These are phyloP conservation scores for Brassica rapa DNA, from an alignment of 345 rosid species.

Conservation along the genomic window DNA sequence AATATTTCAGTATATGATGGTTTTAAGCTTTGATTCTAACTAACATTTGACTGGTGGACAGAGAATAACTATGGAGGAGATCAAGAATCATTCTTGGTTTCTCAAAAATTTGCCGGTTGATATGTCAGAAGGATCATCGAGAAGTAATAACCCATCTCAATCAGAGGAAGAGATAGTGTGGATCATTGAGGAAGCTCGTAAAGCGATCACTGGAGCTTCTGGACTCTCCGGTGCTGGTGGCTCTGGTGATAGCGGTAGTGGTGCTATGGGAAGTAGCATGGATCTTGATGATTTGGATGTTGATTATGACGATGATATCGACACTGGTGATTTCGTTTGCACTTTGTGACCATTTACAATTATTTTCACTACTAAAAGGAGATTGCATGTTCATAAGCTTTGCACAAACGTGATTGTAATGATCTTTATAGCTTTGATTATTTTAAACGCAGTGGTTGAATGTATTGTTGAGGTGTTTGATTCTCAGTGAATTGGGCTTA, in stretches of 20 bases:
- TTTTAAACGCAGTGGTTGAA: neutral
- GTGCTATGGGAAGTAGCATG: slow-evolving; percentile 53
- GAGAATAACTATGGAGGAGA: slow-evolving; percentile 44
- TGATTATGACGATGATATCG: slow-evolving; percentile 46
- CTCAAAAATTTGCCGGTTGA: slow-evolving; percentile 65
- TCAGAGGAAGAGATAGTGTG: slow-evolving; percentile 55
- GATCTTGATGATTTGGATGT: slow-evolving; percentile 70
- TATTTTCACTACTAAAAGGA: neutral
- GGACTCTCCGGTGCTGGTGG: slow-evolving; percentile 32
- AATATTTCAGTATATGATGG: no score
- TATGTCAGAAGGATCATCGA: slow-evolving; percentile 58
- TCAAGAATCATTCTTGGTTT: slow-evolving; percentile 67
- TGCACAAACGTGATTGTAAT: neutral
- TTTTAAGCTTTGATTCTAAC: neutral
- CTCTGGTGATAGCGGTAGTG: slow-evolving; percentile 46
- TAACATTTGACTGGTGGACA: neutral
- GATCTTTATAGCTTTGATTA: neutral
- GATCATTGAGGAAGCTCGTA: slow-evolving; percentile 63
- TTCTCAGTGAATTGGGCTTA: neutral
- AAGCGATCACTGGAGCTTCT: slow-evolving; percentile 37
- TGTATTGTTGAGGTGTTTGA: neutral
- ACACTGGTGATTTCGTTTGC: slow-evolving; percentile 65
- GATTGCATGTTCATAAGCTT: neutral
- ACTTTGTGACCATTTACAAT: slow-evolving; percentile 36
- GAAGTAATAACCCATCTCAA: slow-evolving; percentile 60